Evolutionary conservation across 192 early-diverging fungal genomes (phyloP).

Genomic region (Podila epigama): DNA sequence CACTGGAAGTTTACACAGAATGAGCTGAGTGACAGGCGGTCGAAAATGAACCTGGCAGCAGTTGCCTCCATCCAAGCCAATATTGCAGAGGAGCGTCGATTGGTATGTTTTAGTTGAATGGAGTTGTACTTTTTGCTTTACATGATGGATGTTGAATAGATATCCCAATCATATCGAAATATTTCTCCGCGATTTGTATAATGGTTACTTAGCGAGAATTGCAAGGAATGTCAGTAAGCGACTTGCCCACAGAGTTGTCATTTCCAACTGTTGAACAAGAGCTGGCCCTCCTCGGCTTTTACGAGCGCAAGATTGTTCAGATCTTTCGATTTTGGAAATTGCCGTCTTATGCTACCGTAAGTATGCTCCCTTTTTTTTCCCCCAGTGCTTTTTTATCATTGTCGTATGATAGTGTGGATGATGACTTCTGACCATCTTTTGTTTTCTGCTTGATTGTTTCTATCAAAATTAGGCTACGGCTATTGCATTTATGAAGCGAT

Average conservation of each 20-base stretch:
- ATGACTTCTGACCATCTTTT: too few relatives aligned
- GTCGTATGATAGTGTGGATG: not conserved
- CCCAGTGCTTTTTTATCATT: not conserved
- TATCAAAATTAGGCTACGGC: constrained; percentile 71
- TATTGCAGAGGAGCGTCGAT: constrained; percentile 62
- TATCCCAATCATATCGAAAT: not conserved
- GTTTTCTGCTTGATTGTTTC: not conserved
- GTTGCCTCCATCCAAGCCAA: constrained; percentile 65
- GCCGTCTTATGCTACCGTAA: constrained; percentile 54
- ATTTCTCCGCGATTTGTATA: not conserved
- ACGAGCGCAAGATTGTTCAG: constrained; percentile 56
- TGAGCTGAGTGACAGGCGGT: constrained; percentile 63
- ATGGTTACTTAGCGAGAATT: constrained; percentile 13
- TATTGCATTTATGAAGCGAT: constrained; percentile 82
- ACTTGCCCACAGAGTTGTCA: constrained; percentile 36
- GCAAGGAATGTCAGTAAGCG: constrained; percentile 13
- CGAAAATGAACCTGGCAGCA: constrained; percentile 60
- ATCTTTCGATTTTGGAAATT: constrained; percentile 55
- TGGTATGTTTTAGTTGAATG: not conserved
- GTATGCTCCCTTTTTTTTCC: not conserved
- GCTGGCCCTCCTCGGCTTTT: constrained; percentile 59
- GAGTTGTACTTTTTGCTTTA: not conserved
- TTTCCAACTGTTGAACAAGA: constrained; percentile 63
- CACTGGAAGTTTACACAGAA: constrained; percentile 74
- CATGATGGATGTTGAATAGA: not conserved